Base-by-base conservation (phyloP, 768 basidiomycete genomes). In the Chalciporus pseudorubinellus region DNA sequence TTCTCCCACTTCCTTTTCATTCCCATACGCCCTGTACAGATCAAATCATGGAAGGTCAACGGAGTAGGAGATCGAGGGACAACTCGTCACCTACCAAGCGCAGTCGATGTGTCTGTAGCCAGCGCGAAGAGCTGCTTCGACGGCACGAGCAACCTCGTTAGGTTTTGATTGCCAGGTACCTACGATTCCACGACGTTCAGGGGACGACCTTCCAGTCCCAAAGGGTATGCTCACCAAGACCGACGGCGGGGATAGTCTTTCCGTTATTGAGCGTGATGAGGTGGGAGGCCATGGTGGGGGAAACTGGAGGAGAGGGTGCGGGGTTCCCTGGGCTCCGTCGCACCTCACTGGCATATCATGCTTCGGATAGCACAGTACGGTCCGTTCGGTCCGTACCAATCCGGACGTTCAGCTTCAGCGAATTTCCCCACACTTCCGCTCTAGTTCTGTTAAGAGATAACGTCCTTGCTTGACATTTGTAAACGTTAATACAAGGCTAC, bases 131-230 rank as follows among this genome's bases (percentile, higher is more conserved):
- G 91, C 91, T 58, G 79, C 78, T 49, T 77, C 76, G 22, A 95
- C 92, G 3, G 92, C 92, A 36, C 72, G 57, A 12, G 73, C 71
- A 29, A 89, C 90, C 56, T 91, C 84, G 44, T 86, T 85, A 3
- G 85, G 74, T 57, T 82, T 79, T 39, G 85, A 83, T 68, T 89
- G 84, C 89, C 89, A 92, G 14, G 92, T 92, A 14, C 89, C 89
- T 85, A 56, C 22, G 14, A 44, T 41, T 38, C 28, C 41, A 14
- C 1, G 1, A 26, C 16, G 28, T 21, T 46, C 16, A 39, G 11
- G n/a, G 26, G n/a, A 16, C 5, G 16, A 20, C 34, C 3, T 16
- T 12, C 19, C 10, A 44, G 13, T 6, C 16, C 69, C 52, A 16
- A 66, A 68, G 48, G 69, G 48, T 69, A 34, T 53, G 57, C 69